Conservation (phyloP, 345 rosid species). For the Citrus cavaleriei region DNA sequence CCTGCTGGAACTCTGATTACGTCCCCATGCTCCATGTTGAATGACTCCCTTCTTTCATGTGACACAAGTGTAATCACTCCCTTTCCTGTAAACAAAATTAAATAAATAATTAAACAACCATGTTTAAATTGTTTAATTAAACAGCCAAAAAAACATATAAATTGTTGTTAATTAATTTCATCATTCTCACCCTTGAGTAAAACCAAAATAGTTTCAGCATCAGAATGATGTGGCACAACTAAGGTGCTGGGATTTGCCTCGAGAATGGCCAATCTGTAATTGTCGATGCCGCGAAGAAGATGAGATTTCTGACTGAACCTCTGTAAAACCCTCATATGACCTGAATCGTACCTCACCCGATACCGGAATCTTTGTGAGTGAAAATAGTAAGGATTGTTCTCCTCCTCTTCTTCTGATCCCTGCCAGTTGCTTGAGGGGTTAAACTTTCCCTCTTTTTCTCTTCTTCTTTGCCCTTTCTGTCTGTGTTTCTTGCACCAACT, state of each 20-base stretch:
- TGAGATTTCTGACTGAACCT: constrained; percentile 34
- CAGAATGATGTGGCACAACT: constrained; percentile 38
- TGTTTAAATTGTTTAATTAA: background rate
- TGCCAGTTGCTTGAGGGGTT: too few relatives aligned
- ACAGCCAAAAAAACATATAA: too few relatives aligned
- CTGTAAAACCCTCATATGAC: too few relatives aligned
- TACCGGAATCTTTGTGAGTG: too few relatives aligned
- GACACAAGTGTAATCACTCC: constrained; percentile 27
- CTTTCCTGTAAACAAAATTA: constrained; percentile 20
- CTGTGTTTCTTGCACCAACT: background rate
- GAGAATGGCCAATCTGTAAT: constrained; percentile 27
- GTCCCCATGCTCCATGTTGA: constrained; percentile 34
- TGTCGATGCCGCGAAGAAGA: constrained; percentile 41
- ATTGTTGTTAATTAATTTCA: too few relatives aligned
- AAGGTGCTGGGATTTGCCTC: constrained; percentile 44
- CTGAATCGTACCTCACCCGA: too few relatives aligned
- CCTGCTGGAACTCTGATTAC: constrained; percentile 38
- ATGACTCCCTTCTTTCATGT: constrained; percentile 27
- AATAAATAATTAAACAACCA: background rate
- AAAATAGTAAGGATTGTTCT: too few relatives aligned
- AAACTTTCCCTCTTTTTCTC: background rate
- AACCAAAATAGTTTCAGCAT: constrained; percentile 33
- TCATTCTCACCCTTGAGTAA: constrained; percentile 31
- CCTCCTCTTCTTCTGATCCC: too few relatives aligned
- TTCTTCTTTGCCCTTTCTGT: background rate